phyloP scores from a whole-genome alignment of 1,284 basidiomycete genomes.

The Rhodotorula sp. region DNA sequence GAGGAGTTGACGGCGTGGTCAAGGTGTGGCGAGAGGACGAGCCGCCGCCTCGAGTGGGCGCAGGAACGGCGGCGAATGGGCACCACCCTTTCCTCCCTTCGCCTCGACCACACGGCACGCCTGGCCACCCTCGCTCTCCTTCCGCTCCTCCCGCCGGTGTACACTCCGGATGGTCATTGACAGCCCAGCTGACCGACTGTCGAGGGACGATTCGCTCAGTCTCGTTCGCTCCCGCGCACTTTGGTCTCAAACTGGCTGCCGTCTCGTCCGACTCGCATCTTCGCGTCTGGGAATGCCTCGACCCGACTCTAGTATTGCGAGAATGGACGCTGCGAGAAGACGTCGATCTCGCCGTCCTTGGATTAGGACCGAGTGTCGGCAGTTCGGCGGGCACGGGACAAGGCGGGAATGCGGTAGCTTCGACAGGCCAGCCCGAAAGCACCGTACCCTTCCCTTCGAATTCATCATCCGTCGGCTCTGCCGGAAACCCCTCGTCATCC shows the following conservation, averaged over 20 bases:
- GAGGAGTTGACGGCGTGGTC: constrained; percentile 81
- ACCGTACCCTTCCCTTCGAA: neutral
- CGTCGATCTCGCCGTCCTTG: constrained; percentile 63
- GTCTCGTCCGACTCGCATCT: constrained; percentile 81
- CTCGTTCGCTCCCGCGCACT: constrained; percentile 79
- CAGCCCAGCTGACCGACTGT: constrained; percentile 72
- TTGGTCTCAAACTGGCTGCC: constrained; percentile 80
- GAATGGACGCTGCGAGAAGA: constrained; percentile 78
- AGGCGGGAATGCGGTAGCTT: no score
- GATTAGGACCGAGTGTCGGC: constrained; percentile 23
- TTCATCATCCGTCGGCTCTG: neutral
- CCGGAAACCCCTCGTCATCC: neutral
- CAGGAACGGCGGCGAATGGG: neutral
- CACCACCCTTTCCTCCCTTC: neutral
- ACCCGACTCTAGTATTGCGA: constrained; percentile 55
- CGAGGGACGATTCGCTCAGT: constrained; percentile 77
- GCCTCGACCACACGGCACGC: neutral
- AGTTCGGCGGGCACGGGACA: neutral
- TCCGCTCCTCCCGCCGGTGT: neutral
- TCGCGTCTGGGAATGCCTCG: constrained; percentile 84
- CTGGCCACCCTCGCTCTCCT: neutral
- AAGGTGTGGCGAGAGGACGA: constrained; percentile 65
- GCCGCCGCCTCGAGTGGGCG: neutral
- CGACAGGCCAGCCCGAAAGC: no score
- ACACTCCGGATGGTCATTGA: constrained; percentile 59